Evolutionary conservation across 164 flowering plant species (phyloP), one percentile per base, ranked within the genome.

Genomic region (Cinnamomum chago): DNA sequence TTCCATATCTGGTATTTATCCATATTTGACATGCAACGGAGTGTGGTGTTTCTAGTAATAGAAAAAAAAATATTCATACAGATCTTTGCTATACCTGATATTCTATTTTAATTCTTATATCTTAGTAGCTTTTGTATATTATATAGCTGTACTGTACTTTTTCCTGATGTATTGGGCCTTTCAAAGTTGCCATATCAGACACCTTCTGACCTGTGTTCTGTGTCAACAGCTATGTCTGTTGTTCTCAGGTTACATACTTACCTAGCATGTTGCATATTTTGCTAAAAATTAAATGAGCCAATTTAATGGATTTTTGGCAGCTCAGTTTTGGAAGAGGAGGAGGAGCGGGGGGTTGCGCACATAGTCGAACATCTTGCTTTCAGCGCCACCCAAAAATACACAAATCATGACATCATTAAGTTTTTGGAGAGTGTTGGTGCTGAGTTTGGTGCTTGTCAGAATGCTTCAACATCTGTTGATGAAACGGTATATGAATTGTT

Each of bases 301-400:
- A 23, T 33, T 78, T 58, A 35, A 72, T 75, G 50, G 60, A 40
- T 80, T 76, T 70, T 27, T 85, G 90, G 86, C 98, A 94, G 98
- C 79, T 95, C 98, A 86, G 94, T 95, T 83, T 82, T 91, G 87
- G 98, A 95, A 85, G 98, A 92, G 85, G 97, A 95, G 79, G 90
- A 90, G 74, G 97, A 95, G 76, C 92, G 97, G 50, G 98, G 98
- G 72, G 98, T 95, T 80, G 98, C 98, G 79, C 98, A 95, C 80
- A 88, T 95, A 72, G 95, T 92, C 67, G 97, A 92, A 86, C 98
- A 95, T 84, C 95, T 95, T 73, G 97, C 98, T 40, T 95, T 95
- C 82, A 91, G 97, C 82, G 98, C 98, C 58, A 95, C 98, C 22
- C 76, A 79, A 77, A 95, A 85, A 50, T 95, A 92, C 74, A 90